Base-by-base conservation (phyloP, 495 filamentous ascomycete genomes). In the Penicillium lagena region DNA sequence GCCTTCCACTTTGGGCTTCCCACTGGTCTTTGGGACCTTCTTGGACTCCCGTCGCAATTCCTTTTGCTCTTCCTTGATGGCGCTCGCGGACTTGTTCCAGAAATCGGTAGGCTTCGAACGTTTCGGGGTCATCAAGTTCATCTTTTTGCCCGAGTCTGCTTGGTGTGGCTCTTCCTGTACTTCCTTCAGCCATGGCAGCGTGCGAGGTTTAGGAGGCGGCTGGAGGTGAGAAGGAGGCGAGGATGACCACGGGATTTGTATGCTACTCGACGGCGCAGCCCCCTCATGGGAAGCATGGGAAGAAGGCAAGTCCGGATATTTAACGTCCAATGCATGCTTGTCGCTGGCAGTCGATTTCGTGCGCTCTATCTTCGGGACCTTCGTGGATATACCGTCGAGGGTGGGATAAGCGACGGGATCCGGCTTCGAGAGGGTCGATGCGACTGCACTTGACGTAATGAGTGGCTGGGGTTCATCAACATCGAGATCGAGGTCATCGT, bases 71-170 rank as follows among this genome's bases (percentile, higher is more conserved):
- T 89, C 87, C 54, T 91, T 91, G 32, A 95, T 64, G 2, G 86
- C 84, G 50, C 85, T 91, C 5, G 79, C 84, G 9, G 83, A 88
- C 31, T 82, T 83, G 53, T 95, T 85, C 93, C 93, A 98, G 3
- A 76, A 73, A 14, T 74, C 76, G 40, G 70, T 55, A 52, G 69
- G 65, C 31, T 71, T 72, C 0, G 62, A 56, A 48, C 49, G 76
- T 63, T 51, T 68, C 39, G 55, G 66, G 0, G 63, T 64, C 36
- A 51, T 39, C 22, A 55, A 47, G 17, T 27, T 45, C 32, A 36
- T 45, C 32, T 67, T 60, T 35, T 58, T 63, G 22, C 54, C 45
- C 35, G 60, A 34, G 12, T 45, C 14, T 29, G 63, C 45, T 37
- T 62, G 36, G 12, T 45, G 14, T 29, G 63, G 41, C 35, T 59